Evolutionary conservation across 2,329 filamentous ascomycete species (phyloP).

Genomic region (Coniochaeta sp.): DNA sequence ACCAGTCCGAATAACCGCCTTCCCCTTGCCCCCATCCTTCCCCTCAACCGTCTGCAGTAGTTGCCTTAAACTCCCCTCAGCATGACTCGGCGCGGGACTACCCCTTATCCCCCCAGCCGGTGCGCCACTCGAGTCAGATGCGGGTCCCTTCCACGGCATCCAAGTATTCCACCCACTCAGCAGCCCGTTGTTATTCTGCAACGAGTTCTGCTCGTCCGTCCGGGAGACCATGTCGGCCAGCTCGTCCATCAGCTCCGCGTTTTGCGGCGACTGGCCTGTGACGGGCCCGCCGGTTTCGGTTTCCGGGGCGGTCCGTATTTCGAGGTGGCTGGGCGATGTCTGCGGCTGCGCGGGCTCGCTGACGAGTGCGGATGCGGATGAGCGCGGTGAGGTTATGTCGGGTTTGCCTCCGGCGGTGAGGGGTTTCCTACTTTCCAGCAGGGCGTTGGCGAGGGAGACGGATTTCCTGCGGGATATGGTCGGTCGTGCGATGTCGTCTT

Average conservation of each 20-base stretch:
- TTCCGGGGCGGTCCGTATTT: conserved; percentile 31
- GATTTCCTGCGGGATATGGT: conserved; percentile 25
- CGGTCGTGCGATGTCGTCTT: conserved; percentile 4
- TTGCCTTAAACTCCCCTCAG: conserved; percentile 49
- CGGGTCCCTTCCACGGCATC: conserved; percentile 34
- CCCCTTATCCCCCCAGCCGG: conserved; percentile 12
- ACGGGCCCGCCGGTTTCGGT: conserved; percentile 12
- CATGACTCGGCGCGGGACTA: conserved; percentile 29
- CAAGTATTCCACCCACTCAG: conserved; percentile 35
- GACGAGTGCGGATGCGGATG: conserved; percentile 35
- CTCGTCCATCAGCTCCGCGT: conserved; percentile 1
- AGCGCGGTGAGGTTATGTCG: conserved; percentile 19
- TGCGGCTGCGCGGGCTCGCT: conserved; percentile 51
- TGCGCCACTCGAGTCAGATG: conserved; percentile 8
- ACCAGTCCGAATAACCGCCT: conserved; percentile 11
- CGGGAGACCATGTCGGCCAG: conserved; percentile 4
- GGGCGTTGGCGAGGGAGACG: conserved; percentile 36
- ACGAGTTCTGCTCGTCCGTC: conserved; percentile 17
- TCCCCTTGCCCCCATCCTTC: conserved; percentile 15
- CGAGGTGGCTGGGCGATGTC: conserved; percentile 44
- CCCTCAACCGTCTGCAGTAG: conserved; percentile 35
- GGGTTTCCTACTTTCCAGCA: conserved; percentile 31
- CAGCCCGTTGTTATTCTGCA: conserved; percentile 18
- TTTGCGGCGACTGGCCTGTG: conserved; percentile 17
- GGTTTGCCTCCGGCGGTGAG: not conserved